Evolutionary conservation across 495 filamentous ascomycete species (phyloP), one percentile per base, ranked within the genome.

Genomic region (Entonaema liquescens): DNA sequence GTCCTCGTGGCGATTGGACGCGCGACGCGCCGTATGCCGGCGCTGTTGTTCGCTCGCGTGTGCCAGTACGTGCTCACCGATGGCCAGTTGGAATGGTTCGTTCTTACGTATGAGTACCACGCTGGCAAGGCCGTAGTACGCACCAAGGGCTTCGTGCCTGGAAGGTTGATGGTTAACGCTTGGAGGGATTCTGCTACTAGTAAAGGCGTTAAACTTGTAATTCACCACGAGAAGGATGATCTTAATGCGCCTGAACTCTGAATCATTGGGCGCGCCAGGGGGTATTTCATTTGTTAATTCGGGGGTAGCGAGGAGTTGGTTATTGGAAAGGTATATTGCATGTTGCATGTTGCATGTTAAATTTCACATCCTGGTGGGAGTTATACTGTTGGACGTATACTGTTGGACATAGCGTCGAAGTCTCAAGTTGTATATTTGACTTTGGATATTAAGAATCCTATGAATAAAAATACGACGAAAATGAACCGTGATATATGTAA

Each of bases 51-150:
- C 40, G 70, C 61, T 6, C 65, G 70, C 13, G 54, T 73, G 23
- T 73, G 66, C 26, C 70, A 73, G 33, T 73, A 73, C 17, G 61
- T 73, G 9, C 70, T 73, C 11, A 66, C 36, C 0, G 70, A 73
- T 21, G 67, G 47, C n/a, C 65, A 53, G 21, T 28, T 73, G 12
- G 70, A 73, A 25, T 73, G 70, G 70, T 69, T 73, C 33, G 59
- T 73, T 12, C 66, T 73, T 26, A 70, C 49, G 0, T 73, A 70
- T 9, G 62, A 69, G 17, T 47, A 57, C 50, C 33, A 65, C 33
- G 47, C 28, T 2, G 66, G 49, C 5, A 65, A 55, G n/a, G 70
- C 40, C 2, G 13, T 33, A 0, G 2, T 73, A 9, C 60, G 59
- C 3, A 25, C 49, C 2, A 65, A 29, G 50, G 70, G 70, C 3